Percentiles rank a stretch among this genome's conserved stretches.
phyloP scores from a whole-genome alignment of 805 yeast genomes.

The Barnettozyma californica region DNA sequence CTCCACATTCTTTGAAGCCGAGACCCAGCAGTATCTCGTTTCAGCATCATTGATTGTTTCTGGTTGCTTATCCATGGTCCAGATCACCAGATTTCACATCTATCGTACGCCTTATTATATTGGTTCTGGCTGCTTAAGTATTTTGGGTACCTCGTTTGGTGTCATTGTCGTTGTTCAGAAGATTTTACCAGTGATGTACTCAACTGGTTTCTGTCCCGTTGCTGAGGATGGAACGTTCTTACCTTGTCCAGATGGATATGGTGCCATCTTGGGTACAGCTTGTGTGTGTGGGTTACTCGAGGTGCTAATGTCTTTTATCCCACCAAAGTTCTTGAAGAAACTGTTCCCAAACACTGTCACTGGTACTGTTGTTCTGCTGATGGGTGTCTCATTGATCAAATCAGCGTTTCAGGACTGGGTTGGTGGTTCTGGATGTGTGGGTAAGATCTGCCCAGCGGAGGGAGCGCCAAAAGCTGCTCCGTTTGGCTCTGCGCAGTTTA shows the following conservation, averaged over 20 bases:
- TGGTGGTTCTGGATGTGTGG: constrained; percentile 75
- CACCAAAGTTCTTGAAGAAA: constrained; percentile 64
- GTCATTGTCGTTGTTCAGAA: constrained; percentile 76
- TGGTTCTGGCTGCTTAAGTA: constrained; percentile 88
- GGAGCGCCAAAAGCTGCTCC: constrained; percentile 52
- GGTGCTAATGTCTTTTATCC: constrained; percentile 67
- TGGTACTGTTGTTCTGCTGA: constrained; percentile 85
- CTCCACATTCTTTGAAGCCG: constrained; percentile 53
- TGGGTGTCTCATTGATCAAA: constrained; percentile 66
- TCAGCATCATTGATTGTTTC: constrained; percentile 71
- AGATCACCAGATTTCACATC: constrained; percentile 77
- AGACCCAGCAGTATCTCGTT: constrained; percentile 54
- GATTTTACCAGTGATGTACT: constrained; percentile 78
- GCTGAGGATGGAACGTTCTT: constrained; percentile 59
- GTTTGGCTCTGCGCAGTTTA: constrained; percentile 87
- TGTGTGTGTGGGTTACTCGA: constrained; percentile 71
- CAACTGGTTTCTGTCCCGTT: constrained; percentile 58
- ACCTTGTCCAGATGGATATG: constrained; percentile 89
- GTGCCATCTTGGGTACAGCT: constrained; percentile 75
- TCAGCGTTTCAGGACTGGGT: constrained; percentile 81
- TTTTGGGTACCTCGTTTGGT: constrained; percentile 88
- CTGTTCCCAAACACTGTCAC: constrained; percentile 87
- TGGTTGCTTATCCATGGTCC: constrained; percentile 65
- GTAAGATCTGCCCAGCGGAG: constrained; percentile 41
- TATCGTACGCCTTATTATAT: constrained; percentile 68